Base-by-base conservation (phyloP, 257 asterid species). In the Ilex aquifolium region DNA sequence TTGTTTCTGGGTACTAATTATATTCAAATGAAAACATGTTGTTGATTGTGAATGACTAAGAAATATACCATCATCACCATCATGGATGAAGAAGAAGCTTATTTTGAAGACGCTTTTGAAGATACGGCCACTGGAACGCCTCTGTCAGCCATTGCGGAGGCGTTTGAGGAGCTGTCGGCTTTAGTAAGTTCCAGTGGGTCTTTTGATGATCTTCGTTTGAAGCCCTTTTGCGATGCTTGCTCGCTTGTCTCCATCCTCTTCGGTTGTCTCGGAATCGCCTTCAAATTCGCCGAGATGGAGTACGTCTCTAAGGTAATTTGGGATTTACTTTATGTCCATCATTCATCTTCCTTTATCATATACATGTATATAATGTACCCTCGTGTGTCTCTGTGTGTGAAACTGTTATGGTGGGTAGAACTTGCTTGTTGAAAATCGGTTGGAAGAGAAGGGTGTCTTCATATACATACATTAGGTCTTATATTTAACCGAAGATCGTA, bases 211-310 rank as follows among this genome's bases (percentile, higher is more conserved):
- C 85, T 93, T 31, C 78, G 76, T 78, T 76, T 90, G 91, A 85
- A 85, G 76, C 78, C 83, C 29, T 84, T 93, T 63, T 93, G 96
- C 69, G 83, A 84, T 55, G 90, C 97, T 7, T 87, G 95, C 70
- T 85, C 99, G 31, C 92, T 75, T 52, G 96, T 93, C n/a, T 84
- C 97, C 13, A 85, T 90, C 64, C 96, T 93, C 62, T 90, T 93
- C 61, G 91, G 90, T 32, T 85, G 86, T 71, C 72, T 93, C 42
- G 99, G 99, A 10, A 70, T 93, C 13, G 97, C 99, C 31, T 93
- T 93, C 57, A 93, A 84, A 69, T 93, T 93, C 68, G 99, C 99
- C 2, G 96, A 93, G 65, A 54, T 76, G 76, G 99, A 93, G 82
- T 93, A 85, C 58, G 81, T 73, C 56, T 74, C 94, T 32, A 92